Percentiles rank a stretch among this genome's conserved stretches.
These are phyloP conservation scores for Phyllosticta citribraziliensis DNA, from an alignment of 2,329 filamentous ascomycete genomes.

Conservation along the genomic window DNA sequence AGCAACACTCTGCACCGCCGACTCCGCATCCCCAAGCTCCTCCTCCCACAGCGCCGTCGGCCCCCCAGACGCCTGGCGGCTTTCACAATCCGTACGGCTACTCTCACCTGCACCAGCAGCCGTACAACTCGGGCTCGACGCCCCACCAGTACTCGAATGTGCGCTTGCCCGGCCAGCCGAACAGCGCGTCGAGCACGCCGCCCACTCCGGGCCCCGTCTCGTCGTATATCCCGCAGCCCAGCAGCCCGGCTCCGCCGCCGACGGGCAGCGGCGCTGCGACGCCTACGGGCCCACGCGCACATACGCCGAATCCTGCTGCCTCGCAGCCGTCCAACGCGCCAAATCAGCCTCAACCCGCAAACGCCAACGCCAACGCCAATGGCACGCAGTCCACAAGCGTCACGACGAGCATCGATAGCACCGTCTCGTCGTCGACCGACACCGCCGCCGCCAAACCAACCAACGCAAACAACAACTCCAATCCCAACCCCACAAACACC, in stretches of 20 bases:
- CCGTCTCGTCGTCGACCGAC: neutral
- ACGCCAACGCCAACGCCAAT: neutral
- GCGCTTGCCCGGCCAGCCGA: conserved; percentile 3
- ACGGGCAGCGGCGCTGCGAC: neutral
- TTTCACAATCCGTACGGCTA: conserved; percentile 20
- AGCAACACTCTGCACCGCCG: conserved; percentile 1
- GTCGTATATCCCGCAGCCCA: neutral
- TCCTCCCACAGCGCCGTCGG: conserved; percentile 23
- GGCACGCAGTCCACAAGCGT: neutral
- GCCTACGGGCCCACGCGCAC: no score
- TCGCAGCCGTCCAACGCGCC: neutral
- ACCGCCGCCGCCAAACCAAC: neutral
- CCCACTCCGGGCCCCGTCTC: neutral
- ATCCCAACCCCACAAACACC: neutral
- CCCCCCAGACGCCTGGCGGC: conserved; percentile 15
- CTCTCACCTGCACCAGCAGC: neutral
- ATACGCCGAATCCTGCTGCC: neutral
- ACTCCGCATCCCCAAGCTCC: conserved; percentile 12
- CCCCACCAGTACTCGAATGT: conserved; percentile 6
- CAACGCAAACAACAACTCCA: neutral
- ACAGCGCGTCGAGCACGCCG: neutral
- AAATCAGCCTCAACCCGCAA: neutral
- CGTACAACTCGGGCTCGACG: conserved; percentile 1
- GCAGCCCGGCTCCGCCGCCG: neutral
- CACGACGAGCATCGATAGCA: neutral